A percentile compares a stretch with the other conserved stretches of the same genome.
Evolutionary conservation across 257 asterid genomes (phyloP).

Genomic region (Solanum lignicaule): DNA sequence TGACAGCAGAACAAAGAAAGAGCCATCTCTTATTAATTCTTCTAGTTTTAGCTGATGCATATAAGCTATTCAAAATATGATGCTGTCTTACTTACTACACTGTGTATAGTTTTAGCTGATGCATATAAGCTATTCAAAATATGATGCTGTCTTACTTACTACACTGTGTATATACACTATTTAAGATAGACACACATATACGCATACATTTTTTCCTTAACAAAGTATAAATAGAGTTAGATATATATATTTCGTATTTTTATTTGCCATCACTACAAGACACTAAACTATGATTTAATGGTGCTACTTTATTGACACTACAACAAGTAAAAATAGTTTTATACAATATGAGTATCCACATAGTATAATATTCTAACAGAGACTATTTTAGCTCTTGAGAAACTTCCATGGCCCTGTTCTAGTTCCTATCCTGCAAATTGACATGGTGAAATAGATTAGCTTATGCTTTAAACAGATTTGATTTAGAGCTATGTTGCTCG

Average conservation of each 20-base stretch:
- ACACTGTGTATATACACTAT: background rate
- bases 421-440: slow-evolving; percentile 58
- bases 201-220: background rate
- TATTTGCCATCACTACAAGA: background rate
- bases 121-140: background rate
- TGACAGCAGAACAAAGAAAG: background rate
- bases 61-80: background rate
- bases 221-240: background rate
- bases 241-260: background rate
- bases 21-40: background rate
- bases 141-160: background rate
- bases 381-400: slow-evolving; percentile 28
- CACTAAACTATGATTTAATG: background rate
- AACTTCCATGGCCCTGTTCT: slow-evolving; percentile 71
- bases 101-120: background rate
- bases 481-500: background rate
- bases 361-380: background rate
- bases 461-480: background rate
- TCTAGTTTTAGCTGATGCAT: background rate
- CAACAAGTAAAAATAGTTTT: background rate
- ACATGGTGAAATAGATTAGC: background rate
- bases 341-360: background rate
- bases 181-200: background rate
- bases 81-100: background rate
- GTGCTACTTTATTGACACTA: background rate